Conservation (phyloP, 1,284 basidiomycete genomes). For the Microstroma glucosiphilum region DNA sequence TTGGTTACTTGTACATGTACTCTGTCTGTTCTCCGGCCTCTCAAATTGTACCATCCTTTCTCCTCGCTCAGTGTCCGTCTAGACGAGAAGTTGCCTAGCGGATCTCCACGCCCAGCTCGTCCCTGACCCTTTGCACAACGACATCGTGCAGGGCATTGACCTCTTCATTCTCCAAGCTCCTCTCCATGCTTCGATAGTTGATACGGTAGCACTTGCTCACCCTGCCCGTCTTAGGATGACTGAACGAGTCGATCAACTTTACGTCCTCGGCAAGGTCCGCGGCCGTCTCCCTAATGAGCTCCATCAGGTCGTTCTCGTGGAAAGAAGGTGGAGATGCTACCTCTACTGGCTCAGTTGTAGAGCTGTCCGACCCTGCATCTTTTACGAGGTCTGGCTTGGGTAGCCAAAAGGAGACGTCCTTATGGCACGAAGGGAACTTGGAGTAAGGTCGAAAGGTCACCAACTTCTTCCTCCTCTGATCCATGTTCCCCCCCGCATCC, state of each 20-base stretch:
- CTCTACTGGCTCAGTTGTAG: neutral
- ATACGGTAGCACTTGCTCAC: constrained; percentile 82
- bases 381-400: constrained; percentile 8
- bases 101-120: constrained; percentile 31
- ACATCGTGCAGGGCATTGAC: constrained; percentile 68
- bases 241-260: constrained; percentile 80
- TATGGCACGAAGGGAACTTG: constrained; percentile 48
- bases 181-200: constrained; percentile 94
- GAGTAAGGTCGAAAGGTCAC: constrained; percentile 48
- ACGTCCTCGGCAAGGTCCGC: constrained; percentile 90
- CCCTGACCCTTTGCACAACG: constrained; percentile 53
- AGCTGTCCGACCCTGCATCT: constrained; percentile 7
- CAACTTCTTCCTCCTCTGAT: constrained; percentile 16
- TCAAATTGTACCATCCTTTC: too few species aligned
- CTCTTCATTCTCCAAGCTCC: constrained; percentile 82
- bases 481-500: neutral
- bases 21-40: too few species aligned
- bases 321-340: constrained; percentile 51
- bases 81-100: neutral
- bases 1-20: too few species aligned
- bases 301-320: constrained; percentile 96
- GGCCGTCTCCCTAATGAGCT: constrained; percentile 82
- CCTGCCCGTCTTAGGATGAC: constrained; percentile 77
- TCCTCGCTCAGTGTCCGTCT: too few species aligned
- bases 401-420: constrained; percentile 60